phyloP scores from a whole-genome alignment of 2,329 filamentous ascomycete genomes.

The Botrytis porri region DNA sequence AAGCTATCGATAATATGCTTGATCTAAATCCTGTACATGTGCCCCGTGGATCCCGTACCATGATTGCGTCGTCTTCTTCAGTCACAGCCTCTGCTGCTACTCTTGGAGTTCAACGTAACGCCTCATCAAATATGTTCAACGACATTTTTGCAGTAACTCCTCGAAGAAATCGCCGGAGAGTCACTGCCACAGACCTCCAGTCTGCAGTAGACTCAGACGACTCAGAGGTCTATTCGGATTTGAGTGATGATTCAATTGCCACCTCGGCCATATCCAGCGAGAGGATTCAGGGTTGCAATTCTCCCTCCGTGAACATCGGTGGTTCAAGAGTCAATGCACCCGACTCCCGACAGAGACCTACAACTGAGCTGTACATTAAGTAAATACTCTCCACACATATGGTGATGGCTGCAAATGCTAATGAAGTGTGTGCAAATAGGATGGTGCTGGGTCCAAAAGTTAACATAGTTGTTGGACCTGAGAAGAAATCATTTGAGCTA shows the following conservation, averaged over 20 bases:
- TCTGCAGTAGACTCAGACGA: background rate
- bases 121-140: background rate
- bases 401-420: background rate
- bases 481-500: slow-evolving; percentile 22
- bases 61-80: background rate
- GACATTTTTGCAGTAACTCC: background rate
- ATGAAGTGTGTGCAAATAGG: background rate
- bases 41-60: background rate
- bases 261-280: background rate
- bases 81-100: background rate
- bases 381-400: background rate
- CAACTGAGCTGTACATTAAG: background rate
- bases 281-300: background rate
- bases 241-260: background rate
- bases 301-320: background rate
- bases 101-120: background rate
- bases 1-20: background rate
- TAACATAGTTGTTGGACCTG: slow-evolving; percentile 22
- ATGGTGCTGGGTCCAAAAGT: slow-evolving; percentile 17
- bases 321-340: background rate
- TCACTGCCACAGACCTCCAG: background rate
- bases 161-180: background rate
- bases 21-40: background rate
- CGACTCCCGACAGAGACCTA: background rate
- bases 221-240: background rate